phyloP scores from a whole-genome alignment of 208 protist genomes.

The Eutreptiella sp. region DNA sequence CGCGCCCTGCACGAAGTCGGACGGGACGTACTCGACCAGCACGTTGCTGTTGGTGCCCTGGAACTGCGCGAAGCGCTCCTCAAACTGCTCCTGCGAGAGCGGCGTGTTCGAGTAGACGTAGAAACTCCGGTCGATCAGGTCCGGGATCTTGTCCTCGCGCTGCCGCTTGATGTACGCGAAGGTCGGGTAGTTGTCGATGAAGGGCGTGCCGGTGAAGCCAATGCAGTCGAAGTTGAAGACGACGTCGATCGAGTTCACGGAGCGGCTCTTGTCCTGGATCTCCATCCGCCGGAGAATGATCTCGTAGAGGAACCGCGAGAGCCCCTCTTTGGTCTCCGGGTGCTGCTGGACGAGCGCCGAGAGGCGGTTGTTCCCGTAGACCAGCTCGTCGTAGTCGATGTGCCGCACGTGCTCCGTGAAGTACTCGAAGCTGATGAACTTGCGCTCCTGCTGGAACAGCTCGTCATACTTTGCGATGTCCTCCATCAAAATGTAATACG shows the following conservation, averaged over 20 bases:
- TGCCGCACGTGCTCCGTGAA: neutral
- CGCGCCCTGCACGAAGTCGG: conserved; percentile 4
- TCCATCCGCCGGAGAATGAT: conserved; percentile 24
- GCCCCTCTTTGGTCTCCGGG: conserved; percentile 5
- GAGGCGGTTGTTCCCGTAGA: conserved; percentile 12
- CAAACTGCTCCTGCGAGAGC: neutral
- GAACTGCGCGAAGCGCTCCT: conserved; percentile 19
- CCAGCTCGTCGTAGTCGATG: conserved; percentile 22
- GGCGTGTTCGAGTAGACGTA: conserved; percentile 14
- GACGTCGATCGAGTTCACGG: conserved; percentile 26
- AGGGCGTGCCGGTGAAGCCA: conserved; percentile 27
- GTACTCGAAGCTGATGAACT: conserved; percentile 30
- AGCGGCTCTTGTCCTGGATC: conserved; percentile 22
- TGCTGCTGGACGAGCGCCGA: conserved; percentile 13
- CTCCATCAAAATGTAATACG: conserved; percentile 22
- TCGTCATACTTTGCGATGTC: conserved; percentile 27
- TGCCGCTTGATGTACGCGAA: conserved; percentile 13
- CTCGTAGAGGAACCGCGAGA: conserved; percentile 16
- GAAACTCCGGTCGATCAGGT: conserved; percentile 25
- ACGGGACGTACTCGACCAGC: conserved; percentile 17
- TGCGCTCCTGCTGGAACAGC: conserved; percentile 29
- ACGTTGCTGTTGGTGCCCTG: conserved; percentile 22
- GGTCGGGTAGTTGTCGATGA: conserved; percentile 29
- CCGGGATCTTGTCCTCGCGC: conserved; percentile 16
- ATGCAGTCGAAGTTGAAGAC: conserved; percentile 31